phyloP scores from a whole-genome alignment of 2,329 filamentous ascomycete species.

The Cladophialophora psammophila region DNA sequence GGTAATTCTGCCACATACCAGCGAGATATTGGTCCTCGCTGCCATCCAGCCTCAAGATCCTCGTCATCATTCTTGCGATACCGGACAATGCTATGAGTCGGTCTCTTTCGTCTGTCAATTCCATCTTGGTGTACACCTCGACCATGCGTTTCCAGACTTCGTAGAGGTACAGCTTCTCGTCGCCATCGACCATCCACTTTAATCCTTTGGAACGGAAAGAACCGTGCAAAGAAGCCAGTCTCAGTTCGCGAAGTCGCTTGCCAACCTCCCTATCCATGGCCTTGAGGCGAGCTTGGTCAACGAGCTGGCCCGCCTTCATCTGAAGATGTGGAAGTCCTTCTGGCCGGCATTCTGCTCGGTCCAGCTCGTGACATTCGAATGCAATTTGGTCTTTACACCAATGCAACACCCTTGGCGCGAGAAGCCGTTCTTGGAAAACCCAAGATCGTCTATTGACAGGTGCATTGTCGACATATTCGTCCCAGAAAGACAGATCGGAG shows the following conservation, averaged over 20 bases:
- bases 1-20: constrained; percentile 25
- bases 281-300: constrained; percentile 17
- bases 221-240: not conserved
- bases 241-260: constrained; percentile 12
- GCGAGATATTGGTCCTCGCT: constrained; percentile 24
- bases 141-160: constrained; percentile 26
- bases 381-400: constrained; percentile 35
- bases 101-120: constrained; percentile 19
- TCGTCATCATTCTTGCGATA: constrained; percentile 16
- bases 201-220: not conserved
- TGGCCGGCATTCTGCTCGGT: constrained; percentile 16
- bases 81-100: constrained; percentile 27
- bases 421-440: constrained; percentile 41
- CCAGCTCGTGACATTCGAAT: constrained; percentile 40
- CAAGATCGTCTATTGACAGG: constrained; percentile 38
- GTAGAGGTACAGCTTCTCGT: constrained; percentile 10
- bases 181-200: constrained; percentile 2
- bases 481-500: constrained; percentile 21
- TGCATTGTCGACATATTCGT: constrained; percentile 20
- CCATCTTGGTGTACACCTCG: constrained; percentile 22
- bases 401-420: constrained; percentile 39
- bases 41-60: constrained; percentile 14
- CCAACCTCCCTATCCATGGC: constrained; percentile 16
- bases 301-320: constrained; percentile 11
- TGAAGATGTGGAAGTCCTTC: constrained; percentile 23